Conservation (phyloP, 2,329 filamentous ascomycete genomes). For the Fusarium pseudonygamai region DNA sequence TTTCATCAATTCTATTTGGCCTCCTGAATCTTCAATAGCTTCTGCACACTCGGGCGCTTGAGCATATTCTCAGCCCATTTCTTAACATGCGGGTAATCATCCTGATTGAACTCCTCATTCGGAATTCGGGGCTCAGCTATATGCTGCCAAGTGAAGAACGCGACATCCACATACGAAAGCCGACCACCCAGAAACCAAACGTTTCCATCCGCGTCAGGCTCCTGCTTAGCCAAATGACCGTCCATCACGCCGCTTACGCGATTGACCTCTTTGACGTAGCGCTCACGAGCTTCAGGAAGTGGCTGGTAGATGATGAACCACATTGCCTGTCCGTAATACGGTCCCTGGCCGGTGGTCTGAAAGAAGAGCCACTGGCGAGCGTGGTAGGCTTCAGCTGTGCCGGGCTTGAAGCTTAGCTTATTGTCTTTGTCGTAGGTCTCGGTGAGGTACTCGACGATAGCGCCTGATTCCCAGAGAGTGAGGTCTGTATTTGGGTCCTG, state of each 20-base stretch:
- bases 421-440: background rate
- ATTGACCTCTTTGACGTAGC: background rate
- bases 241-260: background rate
- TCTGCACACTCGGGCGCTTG: background rate
- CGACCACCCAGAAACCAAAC: background rate
- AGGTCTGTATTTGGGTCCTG: background rate
- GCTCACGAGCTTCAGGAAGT: background rate
- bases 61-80: background rate
- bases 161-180: background rate
- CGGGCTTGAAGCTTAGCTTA: background rate
- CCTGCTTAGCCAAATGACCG: background rate
- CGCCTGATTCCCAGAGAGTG: background rate
- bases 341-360: background rate
- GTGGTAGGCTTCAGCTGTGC: background rate
- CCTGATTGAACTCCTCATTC: background rate
- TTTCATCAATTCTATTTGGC: accelerated
- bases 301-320: background rate
- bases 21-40: background rate
- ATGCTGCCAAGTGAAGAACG: background rate
- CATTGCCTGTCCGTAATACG: background rate
- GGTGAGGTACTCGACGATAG: background rate
- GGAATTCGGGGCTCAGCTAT: background rate
- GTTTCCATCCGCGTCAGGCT: background rate
- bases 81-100: background rate
- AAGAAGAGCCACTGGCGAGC: background rate